Percentiles rank a stretch among this genome's conserved stretches.
phyloP scores from a whole-genome alignment of 106 monocot species.

The Acorus calamus region DNA sequence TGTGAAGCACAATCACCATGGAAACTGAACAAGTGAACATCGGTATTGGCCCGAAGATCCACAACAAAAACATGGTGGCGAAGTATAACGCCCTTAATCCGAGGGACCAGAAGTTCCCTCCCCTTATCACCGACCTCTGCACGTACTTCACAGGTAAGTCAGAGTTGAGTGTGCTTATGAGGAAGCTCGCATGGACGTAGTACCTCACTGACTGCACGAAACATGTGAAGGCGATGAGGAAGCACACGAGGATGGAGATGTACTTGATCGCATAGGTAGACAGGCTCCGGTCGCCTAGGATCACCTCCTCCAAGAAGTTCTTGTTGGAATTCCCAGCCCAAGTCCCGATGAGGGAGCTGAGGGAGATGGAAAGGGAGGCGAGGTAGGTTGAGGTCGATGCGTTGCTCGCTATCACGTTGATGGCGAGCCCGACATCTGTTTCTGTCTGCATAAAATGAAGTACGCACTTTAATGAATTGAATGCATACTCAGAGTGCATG shows the following conservation, averaged over 20 bases:
- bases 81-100: conserved; percentile 58
- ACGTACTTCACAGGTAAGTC: conserved; percentile 61
- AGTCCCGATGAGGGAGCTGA: conserved; percentile 70
- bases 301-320: conserved; percentile 30
- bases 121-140: conserved; percentile 42
- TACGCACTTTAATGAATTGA: too few species aligned
- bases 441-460: conserved; percentile 12
- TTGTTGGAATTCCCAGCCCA: conserved; percentile 50
- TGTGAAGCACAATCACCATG: conserved; percentile 35
- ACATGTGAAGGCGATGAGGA: conserved; percentile 53
- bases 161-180: conserved; percentile 51
- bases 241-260: conserved; percentile 56
- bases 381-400: conserved; percentile 46
- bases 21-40: conserved; percentile 54
- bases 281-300: conserved; percentile 48
- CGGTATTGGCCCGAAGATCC: conserved; percentile 76
- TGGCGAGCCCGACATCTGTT: conserved; percentile 22
- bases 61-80: conserved; percentile 50
- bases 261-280: conserved; percentile 54
- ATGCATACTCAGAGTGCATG: too few species aligned
- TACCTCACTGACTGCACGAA: conserved; percentile 72
- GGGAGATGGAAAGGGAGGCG: conserved; percentile 57
- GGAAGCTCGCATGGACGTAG: conserved; percentile 65
- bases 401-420: conserved; percentile 46
- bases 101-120: conserved; percentile 55